phyloP scores from a whole-genome alignment of 306 rosid species.

The Corylus heterophylla region DNA sequence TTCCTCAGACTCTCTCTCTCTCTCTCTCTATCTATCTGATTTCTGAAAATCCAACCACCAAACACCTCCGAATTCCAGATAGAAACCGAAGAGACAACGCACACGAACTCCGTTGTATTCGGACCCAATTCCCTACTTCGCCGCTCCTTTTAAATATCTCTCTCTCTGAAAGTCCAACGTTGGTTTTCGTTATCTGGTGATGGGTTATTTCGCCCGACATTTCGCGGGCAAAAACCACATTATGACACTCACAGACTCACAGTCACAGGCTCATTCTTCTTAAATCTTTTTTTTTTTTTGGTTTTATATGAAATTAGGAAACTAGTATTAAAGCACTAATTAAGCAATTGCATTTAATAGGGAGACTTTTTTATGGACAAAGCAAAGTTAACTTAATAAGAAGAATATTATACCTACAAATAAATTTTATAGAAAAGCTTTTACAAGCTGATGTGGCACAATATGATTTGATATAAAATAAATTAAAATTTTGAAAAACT shows the following conservation, averaged over 20 bases:
- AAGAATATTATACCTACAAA: no score
- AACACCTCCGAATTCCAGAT: constrained; percentile 9
- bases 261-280: no score
- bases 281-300: no score
- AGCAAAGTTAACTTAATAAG: no score
- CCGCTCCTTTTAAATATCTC: constrained; percentile 32
- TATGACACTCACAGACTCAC: background rate
- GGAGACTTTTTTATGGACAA: no score
- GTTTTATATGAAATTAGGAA: no score
- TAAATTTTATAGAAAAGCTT: no score
- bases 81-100: constrained; percentile 15
- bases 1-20: constrained; percentile 43
- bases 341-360: no score
- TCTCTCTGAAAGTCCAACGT: constrained; percentile 2
- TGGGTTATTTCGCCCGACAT: background rate
- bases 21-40: background rate
- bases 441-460: no score
- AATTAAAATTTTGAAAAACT: no score
- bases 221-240: constrained; percentile 29
- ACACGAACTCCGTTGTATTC: constrained; percentile 35
- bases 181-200: background rate
- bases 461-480: no score
- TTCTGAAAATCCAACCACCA: background rate
- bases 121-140: constrained; percentile 48
- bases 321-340: no score